phyloP scores from a whole-genome alignment of 257 asterid species.

The Primulina tabacum region DNA sequence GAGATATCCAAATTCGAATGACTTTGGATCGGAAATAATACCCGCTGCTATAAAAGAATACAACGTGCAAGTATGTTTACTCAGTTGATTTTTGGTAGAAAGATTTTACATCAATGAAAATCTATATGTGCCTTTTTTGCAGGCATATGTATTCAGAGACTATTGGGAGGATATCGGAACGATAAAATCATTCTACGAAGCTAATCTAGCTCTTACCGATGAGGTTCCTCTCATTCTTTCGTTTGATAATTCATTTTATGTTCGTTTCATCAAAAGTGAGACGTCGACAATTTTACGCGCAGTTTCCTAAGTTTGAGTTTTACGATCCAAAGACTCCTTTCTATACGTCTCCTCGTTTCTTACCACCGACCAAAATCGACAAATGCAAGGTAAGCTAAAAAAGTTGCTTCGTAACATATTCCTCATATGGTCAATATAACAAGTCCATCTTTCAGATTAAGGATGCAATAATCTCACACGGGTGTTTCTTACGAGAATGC shows the following conservation, averaged over 20 bases:
- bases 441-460: slow-evolving; percentile 51
- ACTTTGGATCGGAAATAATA: slow-evolving; percentile 91
- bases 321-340: slow-evolving; percentile 93
- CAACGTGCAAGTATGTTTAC: slow-evolving; percentile 56
- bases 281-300: slow-evolving; percentile 23
- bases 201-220: slow-evolving; percentile 76
- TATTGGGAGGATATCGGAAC: slow-evolving; percentile 98
- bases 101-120: not conserved
- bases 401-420: not conserved
- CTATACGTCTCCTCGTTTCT: slow-evolving; percentile 89
- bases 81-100: not conserved
- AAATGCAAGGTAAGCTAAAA: slow-evolving; percentile 59
- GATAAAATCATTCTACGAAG: slow-evolving; percentile 78
- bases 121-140: slow-evolving; percentile 20
- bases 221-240: slow-evolving; percentile 46
- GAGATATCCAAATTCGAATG: slow-evolving; percentile 78
- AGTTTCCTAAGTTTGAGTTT: slow-evolving; percentile 77
- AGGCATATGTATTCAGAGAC: slow-evolving; percentile 89
- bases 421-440: slow-evolving; percentile 5
- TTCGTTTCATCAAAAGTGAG: not conserved
- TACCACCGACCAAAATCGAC: slow-evolving; percentile 94
- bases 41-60: slow-evolving; percentile 74
- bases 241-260: not conserved
- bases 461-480: slow-evolving; percentile 95
- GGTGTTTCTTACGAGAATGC: slow-evolving; percentile 93